A percentile compares a stretch with the other conserved stretches of the same genome.
Evolutionary conservation across 192 early-diverging fungal species (phyloP).

Genomic region (Phycomyces blakesleeanus): DNA sequence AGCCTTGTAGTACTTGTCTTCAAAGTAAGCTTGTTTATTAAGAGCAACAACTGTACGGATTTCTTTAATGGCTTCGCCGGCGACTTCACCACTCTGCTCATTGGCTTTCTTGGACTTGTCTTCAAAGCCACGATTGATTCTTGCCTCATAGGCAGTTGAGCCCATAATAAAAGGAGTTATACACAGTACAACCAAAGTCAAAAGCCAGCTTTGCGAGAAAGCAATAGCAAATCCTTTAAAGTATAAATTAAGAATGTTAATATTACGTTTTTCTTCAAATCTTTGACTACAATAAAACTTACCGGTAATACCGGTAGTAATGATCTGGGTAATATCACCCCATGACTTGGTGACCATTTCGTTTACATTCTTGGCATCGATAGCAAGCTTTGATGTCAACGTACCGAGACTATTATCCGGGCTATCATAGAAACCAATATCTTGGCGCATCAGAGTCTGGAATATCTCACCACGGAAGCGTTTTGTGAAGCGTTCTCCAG

Average conservation of each 20-base stretch:
- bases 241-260: background rate
- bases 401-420: constrained; percentile 71
- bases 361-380: constrained; percentile 63
- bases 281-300: background rate
- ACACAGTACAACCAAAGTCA: constrained; percentile 76
- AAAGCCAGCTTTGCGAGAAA: constrained; percentile 72
- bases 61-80: constrained; percentile 78
- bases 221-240: constrained; percentile 49
- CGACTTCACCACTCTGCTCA: constrained; percentile 75
- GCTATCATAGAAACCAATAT: constrained; percentile 83
- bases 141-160: constrained; percentile 49
- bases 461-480: constrained; percentile 48
- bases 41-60: constrained; percentile 86
- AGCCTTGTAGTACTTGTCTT: constrained; percentile 55
- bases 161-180: constrained; percentile 57
- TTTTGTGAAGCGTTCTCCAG: constrained; percentile 29
- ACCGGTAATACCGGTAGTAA: constrained; percentile 30
- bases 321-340: constrained; percentile 35
- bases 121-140: constrained; percentile 54
- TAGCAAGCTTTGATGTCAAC: constrained; percentile 72
- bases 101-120: constrained; percentile 68
- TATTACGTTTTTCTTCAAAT: background rate
- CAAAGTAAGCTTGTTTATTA: constrained; percentile 69
- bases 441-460: constrained; percentile 71
- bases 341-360: constrained; percentile 55